Conservation (phyloP, 306 rosid genomes). For the Sechiopsis laciniata region DNA sequence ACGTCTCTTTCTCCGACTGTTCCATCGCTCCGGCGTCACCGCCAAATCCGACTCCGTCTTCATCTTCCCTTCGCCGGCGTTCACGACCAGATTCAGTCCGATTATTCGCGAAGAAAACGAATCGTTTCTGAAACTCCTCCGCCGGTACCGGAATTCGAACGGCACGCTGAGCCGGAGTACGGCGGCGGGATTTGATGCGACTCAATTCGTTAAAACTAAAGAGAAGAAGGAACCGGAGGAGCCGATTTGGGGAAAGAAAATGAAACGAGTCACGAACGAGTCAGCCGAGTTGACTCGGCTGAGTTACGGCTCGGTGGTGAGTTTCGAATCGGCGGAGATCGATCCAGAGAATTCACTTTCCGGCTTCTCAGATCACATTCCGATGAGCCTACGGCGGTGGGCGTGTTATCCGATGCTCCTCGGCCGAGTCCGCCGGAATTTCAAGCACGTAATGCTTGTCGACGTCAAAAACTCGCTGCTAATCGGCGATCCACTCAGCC, state of each 20-base stretch:
- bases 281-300: slow-evolving; percentile 28
- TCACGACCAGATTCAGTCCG: slow-evolving; percentile 27
- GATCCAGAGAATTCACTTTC: slow-evolving; percentile 87
- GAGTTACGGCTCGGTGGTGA: slow-evolving; percentile 72
- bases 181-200: slow-evolving; percentile 35
- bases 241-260: slow-evolving; percentile 58
- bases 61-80: slow-evolving; percentile 40
- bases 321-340: slow-evolving; percentile 66
- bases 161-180: slow-evolving; percentile 20
- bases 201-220: slow-evolving; percentile 30
- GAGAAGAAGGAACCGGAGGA: slow-evolving; percentile 33
- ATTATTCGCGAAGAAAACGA: slow-evolving; percentile 48
- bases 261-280: slow-evolving; percentile 17
- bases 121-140: slow-evolving; percentile 44
- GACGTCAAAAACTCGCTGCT: slow-evolving; percentile 43
- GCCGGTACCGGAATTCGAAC: slow-evolving; percentile 26
- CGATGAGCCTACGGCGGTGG: slow-evolving; percentile 69
- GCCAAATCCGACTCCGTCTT: slow-evolving; percentile 60
- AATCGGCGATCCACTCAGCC: slow-evolving; percentile 50
- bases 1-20: slow-evolving; percentile 51
- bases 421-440: slow-evolving; percentile 62
- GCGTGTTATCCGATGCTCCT: slow-evolving; percentile 83
- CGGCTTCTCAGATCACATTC: slow-evolving; percentile 58
- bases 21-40: slow-evolving; percentile 62
- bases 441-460: slow-evolving; percentile 60